phyloP scores from a whole-genome alignment of 495 filamentous ascomycete genomes.

The Neurospora terricola region DNA sequence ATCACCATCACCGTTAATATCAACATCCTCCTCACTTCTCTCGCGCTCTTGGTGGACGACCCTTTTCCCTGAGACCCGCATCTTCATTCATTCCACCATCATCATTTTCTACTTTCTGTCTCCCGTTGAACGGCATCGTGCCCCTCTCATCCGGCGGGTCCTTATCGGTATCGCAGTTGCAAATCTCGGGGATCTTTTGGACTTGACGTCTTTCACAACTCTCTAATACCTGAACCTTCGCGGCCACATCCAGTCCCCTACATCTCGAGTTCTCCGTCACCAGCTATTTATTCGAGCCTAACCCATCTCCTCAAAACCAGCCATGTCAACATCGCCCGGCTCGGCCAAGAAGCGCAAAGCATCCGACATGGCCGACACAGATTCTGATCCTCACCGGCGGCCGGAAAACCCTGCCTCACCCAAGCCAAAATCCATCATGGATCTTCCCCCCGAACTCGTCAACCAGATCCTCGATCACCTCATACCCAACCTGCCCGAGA shows the following conservation, averaged over 20 bases:
- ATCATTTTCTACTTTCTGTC: background rate
- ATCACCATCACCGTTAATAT: background rate
- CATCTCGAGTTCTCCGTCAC: background rate
- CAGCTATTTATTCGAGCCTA: background rate
- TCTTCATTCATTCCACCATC: background rate
- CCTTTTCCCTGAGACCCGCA: background rate
- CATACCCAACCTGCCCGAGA: constrained; percentile 15
- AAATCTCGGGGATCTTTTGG: background rate
- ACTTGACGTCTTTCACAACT: background rate
- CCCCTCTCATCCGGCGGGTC: background rate
- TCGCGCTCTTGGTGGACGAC: background rate
- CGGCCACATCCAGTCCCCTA: background rate
- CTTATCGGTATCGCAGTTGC: background rate
- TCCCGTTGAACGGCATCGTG: background rate
- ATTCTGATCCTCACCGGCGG: background rate
- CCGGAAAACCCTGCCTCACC: background rate
- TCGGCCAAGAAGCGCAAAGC: background rate
- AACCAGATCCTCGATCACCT: constrained; percentile 14
- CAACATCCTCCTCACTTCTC: background rate
- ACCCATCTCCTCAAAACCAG: background rate
- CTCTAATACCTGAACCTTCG: background rate
- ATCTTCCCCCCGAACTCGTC: constrained; percentile 18
- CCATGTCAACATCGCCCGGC: background rate
- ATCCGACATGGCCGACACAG: background rate
- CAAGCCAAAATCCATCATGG: background rate